Evolutionary conservation across 2,329 filamentous ascomycete genomes (phyloP).

Genomic region (Albifimbria verrucaria): DNA sequence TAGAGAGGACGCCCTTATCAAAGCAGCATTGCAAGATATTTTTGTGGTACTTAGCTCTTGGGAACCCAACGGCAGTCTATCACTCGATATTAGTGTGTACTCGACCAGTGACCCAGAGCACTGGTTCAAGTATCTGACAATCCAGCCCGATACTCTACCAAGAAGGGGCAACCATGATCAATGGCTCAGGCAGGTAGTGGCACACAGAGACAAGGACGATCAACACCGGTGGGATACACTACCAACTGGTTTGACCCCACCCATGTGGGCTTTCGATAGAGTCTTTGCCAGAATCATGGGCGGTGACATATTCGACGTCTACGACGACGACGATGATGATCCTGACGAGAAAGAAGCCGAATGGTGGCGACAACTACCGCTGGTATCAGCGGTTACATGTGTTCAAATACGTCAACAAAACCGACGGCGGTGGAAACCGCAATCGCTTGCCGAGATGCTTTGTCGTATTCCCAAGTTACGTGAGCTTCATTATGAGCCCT

Average conservation of each 20-base stretch:
- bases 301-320: slow-evolving; percentile 17
- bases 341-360: slow-evolving; percentile 15
- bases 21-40: slow-evolving; percentile 8
- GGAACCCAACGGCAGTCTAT: slow-evolving; percentile 19
- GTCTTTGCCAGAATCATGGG: slow-evolving; percentile 21
- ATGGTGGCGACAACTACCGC: slow-evolving; percentile 25
- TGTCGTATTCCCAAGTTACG: slow-evolving; percentile 10
- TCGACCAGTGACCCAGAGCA: slow-evolving; percentile 26
- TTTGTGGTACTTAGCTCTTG: slow-evolving; percentile 23
- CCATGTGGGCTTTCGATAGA: background rate
- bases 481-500: background rate
- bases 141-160: slow-evolving; percentile 7
- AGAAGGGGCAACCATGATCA: background rate
- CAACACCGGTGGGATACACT: slow-evolving; percentile 4
- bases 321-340: slow-evolving; percentile 5
- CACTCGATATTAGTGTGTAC: slow-evolving; percentile 27
- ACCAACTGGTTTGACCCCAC: slow-evolving; percentile 8
- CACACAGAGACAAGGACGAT: background rate
- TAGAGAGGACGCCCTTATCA: background rate
- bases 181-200: background rate
- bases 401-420: slow-evolving; percentile 31
- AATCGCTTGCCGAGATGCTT: slow-evolving; percentile 12
- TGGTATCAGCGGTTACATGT: slow-evolving; percentile 24
- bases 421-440: slow-evolving; percentile 25
- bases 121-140: slow-evolving; percentile 25